Evolutionary conservation across 495 filamentous ascomycete species (phyloP).

Genomic region (Rostrohypoxylon terebratum): DNA sequence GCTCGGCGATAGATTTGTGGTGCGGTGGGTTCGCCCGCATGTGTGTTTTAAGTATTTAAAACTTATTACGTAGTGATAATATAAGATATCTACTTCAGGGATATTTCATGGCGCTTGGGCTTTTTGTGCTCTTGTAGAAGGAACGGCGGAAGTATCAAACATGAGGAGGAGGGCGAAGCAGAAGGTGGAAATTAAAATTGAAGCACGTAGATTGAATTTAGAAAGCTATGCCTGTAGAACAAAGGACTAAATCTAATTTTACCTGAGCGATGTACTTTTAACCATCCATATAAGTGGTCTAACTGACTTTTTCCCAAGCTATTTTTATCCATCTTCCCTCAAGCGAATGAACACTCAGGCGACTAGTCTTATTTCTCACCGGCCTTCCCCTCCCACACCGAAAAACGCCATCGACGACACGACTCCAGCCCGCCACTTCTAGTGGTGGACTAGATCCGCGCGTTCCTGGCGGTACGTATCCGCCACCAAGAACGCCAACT

Average conservation of each 20-base stretch:
- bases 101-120: background rate
- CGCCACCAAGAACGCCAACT: conserved; percentile 93
- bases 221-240: no score
- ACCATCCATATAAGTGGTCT: background rate
- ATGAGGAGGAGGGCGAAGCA: background rate
- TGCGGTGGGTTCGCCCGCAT: background rate
- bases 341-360: background rate
- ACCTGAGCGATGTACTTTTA: background rate
- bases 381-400: background rate
- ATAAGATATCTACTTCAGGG: conserved; percentile 3
- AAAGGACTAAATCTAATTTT: background rate
- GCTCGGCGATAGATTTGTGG: background rate
- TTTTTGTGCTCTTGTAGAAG: background rate
- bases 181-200: background rate
- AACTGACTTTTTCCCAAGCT: background rate
- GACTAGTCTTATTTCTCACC: background rate
- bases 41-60: background rate
- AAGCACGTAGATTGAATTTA: no score
- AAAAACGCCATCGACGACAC: background rate
- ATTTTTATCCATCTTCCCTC: background rate
- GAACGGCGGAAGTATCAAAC: background rate
- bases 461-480: conserved; percentile 71
- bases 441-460: conserved; percentile 30
- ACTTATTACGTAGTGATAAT: conserved; percentile 16
- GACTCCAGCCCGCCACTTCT: conserved; percentile 3